Base-by-base conservation (phyloP, 2,329 filamentous ascomycete genomes). In the Aspergillus pseudoviridinutans region DNA sequence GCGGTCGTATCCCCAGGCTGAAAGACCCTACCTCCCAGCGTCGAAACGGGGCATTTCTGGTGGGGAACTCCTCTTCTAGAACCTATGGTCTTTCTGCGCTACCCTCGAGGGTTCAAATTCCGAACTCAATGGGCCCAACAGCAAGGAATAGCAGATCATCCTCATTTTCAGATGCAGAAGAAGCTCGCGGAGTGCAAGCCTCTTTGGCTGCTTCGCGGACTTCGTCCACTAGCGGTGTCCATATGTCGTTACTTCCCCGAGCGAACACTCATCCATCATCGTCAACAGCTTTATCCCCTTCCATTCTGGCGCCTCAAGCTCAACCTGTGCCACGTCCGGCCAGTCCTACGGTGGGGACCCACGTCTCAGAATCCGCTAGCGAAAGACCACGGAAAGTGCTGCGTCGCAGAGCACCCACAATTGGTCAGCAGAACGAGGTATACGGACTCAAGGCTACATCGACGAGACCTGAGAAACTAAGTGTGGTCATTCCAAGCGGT, bases 401-500 rank as follows among this genome's bases (percentile, higher is more conserved):
- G 51, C 73, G 76, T 55, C 69, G 76, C 55, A 78, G 72, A 60
- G 71, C 74, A 38, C 73, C 76, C 3, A 75, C 70, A 56, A 76
- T 76, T 64, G 73, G 72, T 42, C 72, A 71, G 52, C 66, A 72
- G 62, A 64, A 59, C 38, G 68, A 61, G 41, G 63, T 63, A 22
- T 63, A 25, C 41, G 61, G 58, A 58, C 54, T 55, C 56, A 64
- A 42, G 27, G 42, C 55, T 32, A 53, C 60, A 29, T 27, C 50
- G 9, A 50, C 47, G 28, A 56, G 27, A 14, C 58, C 58, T 8
- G 64, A 69, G 56, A 72, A 68, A 22, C 57, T 72, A n/a, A 71
- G 71, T 53, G 61, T 73, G 24, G 64, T 71, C 7, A 73, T 73
- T 46, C 68, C 71, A 3, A 62, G 61, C 50, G 56, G 50, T 17